Conservation (phyloP, 1,284 basidiomycete genomes). For the Ganoderma leucocontextum region DNA sequence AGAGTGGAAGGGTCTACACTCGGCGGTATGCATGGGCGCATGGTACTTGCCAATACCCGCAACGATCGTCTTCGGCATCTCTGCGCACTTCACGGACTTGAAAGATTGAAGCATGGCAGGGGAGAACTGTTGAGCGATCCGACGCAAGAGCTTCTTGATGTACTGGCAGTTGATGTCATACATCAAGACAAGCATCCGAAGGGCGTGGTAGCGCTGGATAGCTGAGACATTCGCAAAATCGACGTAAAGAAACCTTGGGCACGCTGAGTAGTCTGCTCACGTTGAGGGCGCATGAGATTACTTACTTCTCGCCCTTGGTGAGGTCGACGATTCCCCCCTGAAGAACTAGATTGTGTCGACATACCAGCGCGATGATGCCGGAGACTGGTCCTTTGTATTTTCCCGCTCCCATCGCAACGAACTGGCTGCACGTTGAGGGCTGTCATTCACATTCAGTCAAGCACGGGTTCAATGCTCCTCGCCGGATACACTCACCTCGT, state of each 20-base stretch:
- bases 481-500: neutral
- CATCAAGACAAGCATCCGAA: neutral
- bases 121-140: neutral
- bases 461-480: too few relatives aligned
- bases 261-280: neutral
- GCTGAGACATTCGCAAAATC: constrained; percentile 19
- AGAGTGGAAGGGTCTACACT: constrained; percentile 31
- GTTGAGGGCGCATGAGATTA: too few relatives aligned
- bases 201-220: constrained; percentile 6
- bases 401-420: neutral
- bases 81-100: neutral
- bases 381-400: neutral
- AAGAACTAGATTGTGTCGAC: neutral
- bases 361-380: neutral
- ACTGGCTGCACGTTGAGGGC: neutral
- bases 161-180: constrained; percentile 31
- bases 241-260: constrained; percentile 14
- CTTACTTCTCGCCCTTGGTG: constrained; percentile 7
- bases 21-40: constrained; percentile 27
- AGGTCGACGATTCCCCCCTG: neutral
- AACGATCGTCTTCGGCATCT: neutral
- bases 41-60: constrained; percentile 35
- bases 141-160: constrained; percentile 9
- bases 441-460: too few relatives aligned
- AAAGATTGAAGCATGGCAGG: neutral